phyloP scores from a whole-genome alignment of 371 early-diverging fungal genomes.

The Rhizopus stolonifer region DNA sequence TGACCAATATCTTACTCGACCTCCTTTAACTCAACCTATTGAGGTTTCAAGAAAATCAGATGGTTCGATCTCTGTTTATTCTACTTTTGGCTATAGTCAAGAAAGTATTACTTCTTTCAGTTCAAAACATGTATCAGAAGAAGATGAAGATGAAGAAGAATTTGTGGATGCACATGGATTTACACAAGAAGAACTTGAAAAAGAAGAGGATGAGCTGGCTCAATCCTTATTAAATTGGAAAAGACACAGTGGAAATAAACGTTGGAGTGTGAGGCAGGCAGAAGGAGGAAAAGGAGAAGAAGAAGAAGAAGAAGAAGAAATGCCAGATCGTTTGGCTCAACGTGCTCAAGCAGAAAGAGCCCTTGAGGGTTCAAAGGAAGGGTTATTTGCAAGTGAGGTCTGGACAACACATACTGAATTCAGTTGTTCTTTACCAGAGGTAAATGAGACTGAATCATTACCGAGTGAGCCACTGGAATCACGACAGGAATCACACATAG shows the following conservation, averaged over 20 bases:
- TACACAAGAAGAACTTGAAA: conserved; percentile 22
- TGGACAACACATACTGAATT: conserved; percentile 14
- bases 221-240: conserved; percentile 46
- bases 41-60: not conserved
- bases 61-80: conserved; percentile 18
- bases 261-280: conserved; percentile 6
- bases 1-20: conserved; percentile 15
- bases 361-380: not conserved
- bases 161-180: conserved; percentile 22
- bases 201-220: conserved; percentile 21
- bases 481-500: no score
- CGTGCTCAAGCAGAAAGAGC: conserved; percentile 15
- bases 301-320: no score
- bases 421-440: conserved; percentile 4
- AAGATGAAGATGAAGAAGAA: conserved; percentile 24
- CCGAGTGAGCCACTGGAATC: no score
- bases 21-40: not conserved
- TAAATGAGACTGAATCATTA: no score
- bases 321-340: conserved; percentile 12
- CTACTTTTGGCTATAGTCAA: conserved; percentile 22
- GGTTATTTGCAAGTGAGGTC: conserved; percentile 8
- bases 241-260: conserved; percentile 25
- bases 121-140: conserved; percentile 5
- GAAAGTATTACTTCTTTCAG: conserved; percentile 20
- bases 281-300: no score